phyloP scores from a whole-genome alignment of 768 basidiomycete genomes.

The Postia placenta region DNA sequence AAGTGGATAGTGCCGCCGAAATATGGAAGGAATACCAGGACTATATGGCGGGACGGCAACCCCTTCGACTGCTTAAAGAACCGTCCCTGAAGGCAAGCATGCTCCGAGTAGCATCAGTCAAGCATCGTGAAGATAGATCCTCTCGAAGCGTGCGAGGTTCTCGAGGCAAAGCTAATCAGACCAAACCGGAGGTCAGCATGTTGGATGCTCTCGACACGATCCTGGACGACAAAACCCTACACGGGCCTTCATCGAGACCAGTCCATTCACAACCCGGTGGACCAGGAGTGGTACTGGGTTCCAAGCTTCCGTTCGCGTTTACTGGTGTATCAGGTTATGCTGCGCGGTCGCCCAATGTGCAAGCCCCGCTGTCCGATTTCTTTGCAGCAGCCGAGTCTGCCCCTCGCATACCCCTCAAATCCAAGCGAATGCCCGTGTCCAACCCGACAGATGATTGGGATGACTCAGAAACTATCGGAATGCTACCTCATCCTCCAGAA shows the following conservation, averaged over 20 bases:
- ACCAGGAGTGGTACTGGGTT: neutral
- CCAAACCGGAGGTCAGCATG: neutral
- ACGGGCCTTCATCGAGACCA: neutral
- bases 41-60: neutral
- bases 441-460: too few species aligned
- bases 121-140: neutral
- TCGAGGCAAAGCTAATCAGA: neutral
- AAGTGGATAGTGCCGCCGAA: neutral
- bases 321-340: neutral
- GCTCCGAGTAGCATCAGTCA: too few species aligned
- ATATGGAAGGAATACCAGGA: neutral
- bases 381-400: neutral
- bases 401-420: neutral
- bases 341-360: neutral
- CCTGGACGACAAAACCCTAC: neutral
- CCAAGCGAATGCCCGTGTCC: neutral
- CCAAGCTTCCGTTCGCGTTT: neutral
- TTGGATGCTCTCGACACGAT: neutral
- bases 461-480: neutral
- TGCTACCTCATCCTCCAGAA: slow-evolving; percentile 1
- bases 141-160: neutral
- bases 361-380: neutral
- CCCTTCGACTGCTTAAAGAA: neutral
- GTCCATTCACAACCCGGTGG: neutral
- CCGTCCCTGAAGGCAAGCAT: neutral